Evolutionary conservation across 345 rosid genomes (phyloP).

Genomic region (Brassica carinata): DNA sequence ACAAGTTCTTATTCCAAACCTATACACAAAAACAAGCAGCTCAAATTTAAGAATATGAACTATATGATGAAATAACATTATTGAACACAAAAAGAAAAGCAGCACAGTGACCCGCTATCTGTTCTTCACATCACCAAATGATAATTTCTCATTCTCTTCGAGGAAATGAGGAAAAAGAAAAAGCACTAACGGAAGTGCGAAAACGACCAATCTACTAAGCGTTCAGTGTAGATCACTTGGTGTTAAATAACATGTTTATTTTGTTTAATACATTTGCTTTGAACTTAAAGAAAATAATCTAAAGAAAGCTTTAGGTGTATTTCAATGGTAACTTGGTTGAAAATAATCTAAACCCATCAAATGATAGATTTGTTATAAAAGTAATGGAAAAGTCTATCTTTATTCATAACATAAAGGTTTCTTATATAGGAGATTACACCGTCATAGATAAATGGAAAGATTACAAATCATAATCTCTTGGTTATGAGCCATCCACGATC

Average conservation of each 20-base stretch:
- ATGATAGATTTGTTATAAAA: too few species aligned
- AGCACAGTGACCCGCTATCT: conserved; percentile 1
- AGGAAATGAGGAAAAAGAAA: conserved; percentile 16
- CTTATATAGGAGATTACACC: too few species aligned
- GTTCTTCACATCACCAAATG: conserved; percentile 16
- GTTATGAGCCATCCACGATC: too few species aligned
- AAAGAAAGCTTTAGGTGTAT: neutral
- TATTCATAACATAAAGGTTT: too few species aligned
- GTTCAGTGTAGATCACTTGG: neutral
- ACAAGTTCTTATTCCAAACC: conserved; percentile 4
- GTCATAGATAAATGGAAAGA: too few species aligned
- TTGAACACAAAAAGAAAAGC: neutral
- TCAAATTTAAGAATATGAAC: neutral
- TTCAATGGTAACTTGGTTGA: neutral
- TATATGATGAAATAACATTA: neutral
- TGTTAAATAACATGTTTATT: neutral
- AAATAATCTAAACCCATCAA: conserved; percentile 1
- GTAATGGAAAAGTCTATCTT: too few species aligned
- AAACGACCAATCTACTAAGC: neutral
- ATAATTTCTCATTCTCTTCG: conserved; percentile 19
- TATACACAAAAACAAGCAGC: neutral
- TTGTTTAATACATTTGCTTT: neutral
- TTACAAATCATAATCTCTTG: too few species aligned
- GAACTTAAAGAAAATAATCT: neutral
- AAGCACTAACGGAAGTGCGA: conserved; percentile 27